Percentiles rank a stretch among this genome's conserved stretches.
phyloP scores from a whole-genome alignment of 345 rosid genomes.

The Bretschneidera sinensis region DNA sequence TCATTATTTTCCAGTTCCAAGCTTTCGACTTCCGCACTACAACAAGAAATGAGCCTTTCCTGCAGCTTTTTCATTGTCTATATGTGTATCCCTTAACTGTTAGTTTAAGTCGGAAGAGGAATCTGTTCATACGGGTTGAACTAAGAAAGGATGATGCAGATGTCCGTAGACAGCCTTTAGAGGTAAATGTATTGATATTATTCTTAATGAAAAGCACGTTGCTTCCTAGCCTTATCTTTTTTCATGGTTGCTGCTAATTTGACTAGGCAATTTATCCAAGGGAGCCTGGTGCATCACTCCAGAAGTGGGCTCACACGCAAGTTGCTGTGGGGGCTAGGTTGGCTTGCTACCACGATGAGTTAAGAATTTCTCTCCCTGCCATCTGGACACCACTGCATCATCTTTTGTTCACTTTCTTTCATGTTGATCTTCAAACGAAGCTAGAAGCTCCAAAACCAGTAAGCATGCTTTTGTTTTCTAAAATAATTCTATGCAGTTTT shows the following conservation, averaged over 20 bases:
- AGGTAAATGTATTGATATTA: conserved; percentile 47
- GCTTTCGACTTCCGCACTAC: conserved; percentile 96
- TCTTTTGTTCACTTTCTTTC: conserved; percentile 90
- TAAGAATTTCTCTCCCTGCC: conserved; percentile 86
- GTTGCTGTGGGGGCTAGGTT: conserved; percentile 80
- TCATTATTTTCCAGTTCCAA: conserved; percentile 53
- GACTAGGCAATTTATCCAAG: conserved; percentile 80
- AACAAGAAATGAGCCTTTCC: conserved; percentile 91
- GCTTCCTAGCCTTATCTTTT: conserved; percentile 15
- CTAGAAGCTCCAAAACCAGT: conserved; percentile 99
- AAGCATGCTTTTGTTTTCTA: conserved; percentile 24
- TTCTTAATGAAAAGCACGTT: conserved; percentile 5
- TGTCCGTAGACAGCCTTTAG: conserved; percentile 83
- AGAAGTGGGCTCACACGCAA: conserved; percentile 90
- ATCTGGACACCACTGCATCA: conserved; percentile 94
- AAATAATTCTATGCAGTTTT: background rate
- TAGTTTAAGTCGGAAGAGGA: conserved; percentile 89
- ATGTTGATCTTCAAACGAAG: conserved; percentile 94
- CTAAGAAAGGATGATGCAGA: conserved; percentile 90
- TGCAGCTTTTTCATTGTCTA: conserved; percentile 94
- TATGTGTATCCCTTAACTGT: conserved; percentile 85
- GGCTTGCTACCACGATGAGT: conserved; percentile 89
- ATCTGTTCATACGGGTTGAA: conserved; percentile 81
- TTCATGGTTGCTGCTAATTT: conserved; percentile 26
- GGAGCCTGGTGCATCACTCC: conserved; percentile 67